These are phyloP conservation scores for Chlorencoelia australis DNA, from an alignment of 2,329 filamentous ascomycete genomes.

Conservation along the genomic window DNA sequence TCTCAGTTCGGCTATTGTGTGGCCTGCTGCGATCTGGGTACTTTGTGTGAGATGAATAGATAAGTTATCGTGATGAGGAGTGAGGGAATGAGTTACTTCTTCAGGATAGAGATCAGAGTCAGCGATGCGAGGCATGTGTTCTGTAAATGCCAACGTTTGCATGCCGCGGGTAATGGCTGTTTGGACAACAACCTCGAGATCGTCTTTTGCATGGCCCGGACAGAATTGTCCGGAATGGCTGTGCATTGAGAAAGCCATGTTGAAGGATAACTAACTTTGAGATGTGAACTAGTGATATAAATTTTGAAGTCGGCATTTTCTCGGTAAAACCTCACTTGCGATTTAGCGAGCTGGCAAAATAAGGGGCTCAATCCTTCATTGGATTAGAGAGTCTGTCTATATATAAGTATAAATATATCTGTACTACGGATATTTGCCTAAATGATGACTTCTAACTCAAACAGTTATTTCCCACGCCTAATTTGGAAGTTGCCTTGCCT, in stretches of 20 bases:
- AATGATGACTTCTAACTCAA: no score
- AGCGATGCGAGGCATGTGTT: constrained; percentile 82
- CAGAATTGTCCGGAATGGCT: constrained; percentile 98
- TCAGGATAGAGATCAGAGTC: constrained; percentile 80
- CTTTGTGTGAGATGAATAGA: constrained; percentile 12
- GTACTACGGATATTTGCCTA: no score
- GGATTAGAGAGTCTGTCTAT: no score
- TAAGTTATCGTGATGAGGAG: background rate
- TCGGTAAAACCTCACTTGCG: no score
- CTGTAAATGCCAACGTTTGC: constrained; percentile 76
- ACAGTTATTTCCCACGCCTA: no score
- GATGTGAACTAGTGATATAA: no score
- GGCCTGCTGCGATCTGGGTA: constrained; percentile 35
- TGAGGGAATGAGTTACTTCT: constrained; percentile 46
- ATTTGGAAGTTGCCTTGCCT: no score
- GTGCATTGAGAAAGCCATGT: constrained; percentile 97
- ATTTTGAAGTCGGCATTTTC: no score
- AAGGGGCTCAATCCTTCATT: no score
- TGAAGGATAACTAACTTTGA: no score
- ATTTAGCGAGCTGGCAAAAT: no score
- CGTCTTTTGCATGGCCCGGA: constrained; percentile 74
- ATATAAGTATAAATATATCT: no score
- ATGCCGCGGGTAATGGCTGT: constrained; percentile 71
- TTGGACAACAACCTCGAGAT: constrained; percentile 73
- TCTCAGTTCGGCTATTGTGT: constrained; percentile 36